Percentiles rank a stretch among this genome's conserved stretches.
Evolutionary conservation across 208 protist species (phyloP).

Genomic region (Wallacemonas collosoma): DNA sequence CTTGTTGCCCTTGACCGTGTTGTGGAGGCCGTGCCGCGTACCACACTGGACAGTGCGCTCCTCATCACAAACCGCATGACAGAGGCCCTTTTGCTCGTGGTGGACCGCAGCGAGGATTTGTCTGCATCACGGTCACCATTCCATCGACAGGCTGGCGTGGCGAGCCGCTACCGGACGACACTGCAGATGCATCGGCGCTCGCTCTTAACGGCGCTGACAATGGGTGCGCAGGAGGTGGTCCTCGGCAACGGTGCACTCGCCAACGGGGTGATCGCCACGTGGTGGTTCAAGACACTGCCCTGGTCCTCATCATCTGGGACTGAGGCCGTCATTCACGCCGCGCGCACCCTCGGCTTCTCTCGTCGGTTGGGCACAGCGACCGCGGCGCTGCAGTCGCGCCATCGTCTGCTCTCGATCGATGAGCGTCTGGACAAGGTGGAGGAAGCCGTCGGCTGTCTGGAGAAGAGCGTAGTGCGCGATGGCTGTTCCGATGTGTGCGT

Average conservation of each 20-base stretch:
- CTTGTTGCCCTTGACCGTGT: conserved; percentile 22
- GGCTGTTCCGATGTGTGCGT: neutral
- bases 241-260: conserved; percentile 20
- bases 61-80: conserved; percentile 16
- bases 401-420: conserved; percentile 1
- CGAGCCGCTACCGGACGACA: neutral
- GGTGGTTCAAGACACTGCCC: conserved; percentile 28
- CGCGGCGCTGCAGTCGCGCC: conserved; percentile 3
- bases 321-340: neutral
- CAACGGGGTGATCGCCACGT: conserved; percentile 22
- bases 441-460: neutral
- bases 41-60: conserved; percentile 24
- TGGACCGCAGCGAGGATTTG: conserved; percentile 17
- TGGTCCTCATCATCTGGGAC: neutral
- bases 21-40: conserved; percentile 19
- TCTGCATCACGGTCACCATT: neutral
- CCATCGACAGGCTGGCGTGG: too few species aligned
- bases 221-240: conserved; percentile 28
- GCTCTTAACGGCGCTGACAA: conserved; percentile 12
- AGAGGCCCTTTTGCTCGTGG: conserved; percentile 14
- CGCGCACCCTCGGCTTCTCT: conserved; percentile 4
- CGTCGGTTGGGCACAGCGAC: neutral
- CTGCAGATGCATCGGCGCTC: neutral
- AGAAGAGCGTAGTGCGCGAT: neutral
- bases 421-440: neutral